Conservation (phyloP, 2,329 filamentous ascomycete species). For the Teratosphaeria nubilosa region DNA sequence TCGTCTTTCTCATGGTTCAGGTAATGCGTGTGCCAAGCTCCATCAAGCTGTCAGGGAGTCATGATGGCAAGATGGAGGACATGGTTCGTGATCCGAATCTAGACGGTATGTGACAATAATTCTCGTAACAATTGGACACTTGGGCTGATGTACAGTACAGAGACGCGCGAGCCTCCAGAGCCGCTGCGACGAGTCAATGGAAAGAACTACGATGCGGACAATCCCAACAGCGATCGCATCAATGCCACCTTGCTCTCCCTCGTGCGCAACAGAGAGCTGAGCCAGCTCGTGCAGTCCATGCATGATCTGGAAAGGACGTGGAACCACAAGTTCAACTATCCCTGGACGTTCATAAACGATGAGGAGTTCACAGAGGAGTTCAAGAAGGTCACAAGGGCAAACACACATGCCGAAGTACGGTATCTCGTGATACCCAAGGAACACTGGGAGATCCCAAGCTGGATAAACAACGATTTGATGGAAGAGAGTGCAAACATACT, state of each 20-base stretch:
- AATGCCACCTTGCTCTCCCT: conserved; percentile 87
- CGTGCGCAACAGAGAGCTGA: conserved; percentile 82
- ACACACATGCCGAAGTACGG: conserved; percentile 77
- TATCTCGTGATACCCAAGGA: conserved; percentile 89
- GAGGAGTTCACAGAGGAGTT: conserved; percentile 89
- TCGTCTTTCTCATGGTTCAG: conserved; percentile 70
- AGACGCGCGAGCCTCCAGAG: conserved; percentile 73
- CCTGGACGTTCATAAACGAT: conserved; percentile 99
- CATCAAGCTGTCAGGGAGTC: conserved; percentile 24
- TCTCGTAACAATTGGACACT: background rate
- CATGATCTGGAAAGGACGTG: conserved; percentile 83
- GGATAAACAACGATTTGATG: conserved; percentile 85
- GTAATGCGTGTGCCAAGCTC: conserved; percentile 51
- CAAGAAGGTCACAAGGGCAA: conserved; percentile 67
- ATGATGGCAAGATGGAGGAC: conserved; percentile 39
- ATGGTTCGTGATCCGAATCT: conserved; percentile 74
- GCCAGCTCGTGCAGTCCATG: conserved; percentile 81
- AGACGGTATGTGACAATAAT: conserved; percentile 57
- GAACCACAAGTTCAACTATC: conserved; percentile 99
- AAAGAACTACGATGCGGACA: conserved; percentile 67
- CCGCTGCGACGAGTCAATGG: conserved; percentile 58
- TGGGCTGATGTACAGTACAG: conserved; percentile 35
- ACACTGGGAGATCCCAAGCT: conserved; percentile 84
- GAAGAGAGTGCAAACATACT: conserved; percentile 74
- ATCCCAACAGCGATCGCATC: conserved; percentile 68